Conservation (phyloP, 208 protist species). For the Trypanosoma scelopori region DNA sequence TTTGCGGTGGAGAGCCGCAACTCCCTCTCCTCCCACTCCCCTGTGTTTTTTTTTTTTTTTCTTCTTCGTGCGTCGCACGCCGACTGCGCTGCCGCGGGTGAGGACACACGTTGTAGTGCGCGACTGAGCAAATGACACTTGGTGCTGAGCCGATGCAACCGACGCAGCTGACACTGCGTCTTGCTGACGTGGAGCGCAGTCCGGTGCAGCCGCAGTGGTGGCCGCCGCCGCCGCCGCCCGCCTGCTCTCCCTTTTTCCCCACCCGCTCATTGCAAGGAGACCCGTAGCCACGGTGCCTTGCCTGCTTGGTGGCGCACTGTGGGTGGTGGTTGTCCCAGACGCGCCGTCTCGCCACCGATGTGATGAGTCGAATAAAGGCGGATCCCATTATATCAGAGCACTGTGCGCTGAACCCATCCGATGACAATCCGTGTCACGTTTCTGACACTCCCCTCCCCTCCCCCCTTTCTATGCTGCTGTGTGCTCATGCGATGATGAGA, state of each 20-base stretch:
- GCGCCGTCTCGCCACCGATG: neutral
- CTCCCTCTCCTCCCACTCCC: neutral
- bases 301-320: conserved; percentile 19
- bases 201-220: neutral
- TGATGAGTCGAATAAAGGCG: conserved; percentile 21
- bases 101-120: conserved; percentile 25
- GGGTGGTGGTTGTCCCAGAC: conserved; percentile 23
- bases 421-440: conserved; percentile 27
- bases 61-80: neutral
- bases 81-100: neutral
- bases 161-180: conserved; percentile 4
- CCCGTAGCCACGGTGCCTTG: conserved; percentile 25
- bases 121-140: conserved; percentile 9
- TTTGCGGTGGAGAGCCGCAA: conserved; percentile 4
- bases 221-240: neutral
- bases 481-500: conserved; percentile 25
- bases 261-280: conserved; percentile 1
- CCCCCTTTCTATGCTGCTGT: neutral
- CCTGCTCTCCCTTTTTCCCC: neutral
- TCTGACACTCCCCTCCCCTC: conserved; percentile 1
- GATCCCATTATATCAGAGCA: conserved; percentile 26
- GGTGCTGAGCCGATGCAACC: conserved; percentile 12
- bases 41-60: too few relatives aligned
- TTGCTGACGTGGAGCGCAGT: conserved; percentile 8
- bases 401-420: conserved; percentile 23